Evolutionary conservation across 768 basidiomycete genomes (phyloP), one percentile per base, ranked within the genome.

Genomic region (Suillus subluteus): DNA sequence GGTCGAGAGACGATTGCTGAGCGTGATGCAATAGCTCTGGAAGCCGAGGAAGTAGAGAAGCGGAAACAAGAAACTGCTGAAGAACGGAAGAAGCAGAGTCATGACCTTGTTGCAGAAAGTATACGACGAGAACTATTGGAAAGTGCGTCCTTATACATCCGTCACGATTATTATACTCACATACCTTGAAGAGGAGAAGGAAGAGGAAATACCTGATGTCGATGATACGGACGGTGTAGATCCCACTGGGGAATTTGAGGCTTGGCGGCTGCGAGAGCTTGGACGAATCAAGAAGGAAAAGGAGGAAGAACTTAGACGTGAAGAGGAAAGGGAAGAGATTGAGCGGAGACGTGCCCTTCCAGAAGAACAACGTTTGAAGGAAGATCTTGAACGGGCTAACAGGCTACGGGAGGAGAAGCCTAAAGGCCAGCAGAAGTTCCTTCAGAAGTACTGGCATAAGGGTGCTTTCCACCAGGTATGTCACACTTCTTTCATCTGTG

Each of bases 371-470:
- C 83, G 98, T 40, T 73, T 99, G 77, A 91, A 89, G 77, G 98
- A 99, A 76, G 98, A 99, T 76, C 74, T 96, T 67, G 96, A 94
- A 75, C 88, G 83, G 50, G 96, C 96, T 3, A 85, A 94, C 66
- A 89, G 92, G 76, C 80, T 86, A 40, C 84, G 98, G 65, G 90
- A 91, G 64, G 94, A 93, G 63, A 97, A 96, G 79, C 92, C 94
- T 1, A 92, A 98, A 75, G 95, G 94, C 4, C 86, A 93, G 68
- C 92, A 95, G 75, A 93, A 89, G 74, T 99, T 99, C 80, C 78
- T 99, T 68, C 96, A 99, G 77, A 99, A 98, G 79, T 99, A 98
- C 76, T 99, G 95, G 89, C 98, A 99, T 82, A 98, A 97, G 79
- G 98, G 98, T 72, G 98, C 97, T 67, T 99, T 99, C 83, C 95